A percentile compares a stretch with the other conserved stretches of the same genome.
These are phyloP conservation scores for Plasmopara muralis DNA, from an alignment of 352 stramenopile genomes.

Conservation along the genomic window DNA sequence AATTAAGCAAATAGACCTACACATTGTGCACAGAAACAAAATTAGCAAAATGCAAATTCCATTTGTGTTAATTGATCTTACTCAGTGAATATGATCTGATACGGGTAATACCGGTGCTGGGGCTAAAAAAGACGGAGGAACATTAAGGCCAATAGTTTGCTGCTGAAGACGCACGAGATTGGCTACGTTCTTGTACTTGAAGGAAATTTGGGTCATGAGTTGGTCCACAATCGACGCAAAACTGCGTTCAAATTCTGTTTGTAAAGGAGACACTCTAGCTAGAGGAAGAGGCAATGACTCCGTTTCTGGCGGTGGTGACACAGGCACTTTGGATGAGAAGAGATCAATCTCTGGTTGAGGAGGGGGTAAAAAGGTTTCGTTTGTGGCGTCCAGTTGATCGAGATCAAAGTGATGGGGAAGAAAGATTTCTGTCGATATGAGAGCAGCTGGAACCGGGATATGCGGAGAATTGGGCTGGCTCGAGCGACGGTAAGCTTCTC, in stretches of 20 bases:
- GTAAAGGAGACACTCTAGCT: constrained; percentile 38
- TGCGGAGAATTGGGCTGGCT: constrained; percentile 9
- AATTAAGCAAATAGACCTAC: background rate
- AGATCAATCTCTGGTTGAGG: constrained; percentile 2
- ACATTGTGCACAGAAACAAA: too few species aligned
- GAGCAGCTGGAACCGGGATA: constrained; percentile 1
- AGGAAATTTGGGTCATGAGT: constrained; percentile 31
- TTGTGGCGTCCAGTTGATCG: background rate
- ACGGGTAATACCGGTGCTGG: constrained; percentile 5
- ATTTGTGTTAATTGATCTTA: background rate
- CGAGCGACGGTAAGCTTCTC: constrained; percentile 40
- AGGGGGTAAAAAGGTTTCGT: constrained; percentile 15
- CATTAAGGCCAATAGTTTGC: constrained; percentile 4
- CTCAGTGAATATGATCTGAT: background rate
- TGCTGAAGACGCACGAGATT: constrained; percentile 21
- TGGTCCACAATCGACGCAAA: constrained; percentile 48
- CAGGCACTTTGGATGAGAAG: background rate
- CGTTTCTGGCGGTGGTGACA: background rate
- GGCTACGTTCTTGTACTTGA: constrained; percentile 18
- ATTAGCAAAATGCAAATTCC: too few species aligned
- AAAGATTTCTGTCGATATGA: constrained; percentile 7
- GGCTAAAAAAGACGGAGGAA: constrained; percentile 2
- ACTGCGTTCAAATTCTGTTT: constrained; percentile 64
- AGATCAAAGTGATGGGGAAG: constrained; percentile 8
- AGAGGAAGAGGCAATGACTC: constrained; percentile 2